Evolutionary conservation across 148 eudicot species (phyloP), one percentile per base, ranked within the genome.

Genomic region (Arbutus unedo): DNA sequence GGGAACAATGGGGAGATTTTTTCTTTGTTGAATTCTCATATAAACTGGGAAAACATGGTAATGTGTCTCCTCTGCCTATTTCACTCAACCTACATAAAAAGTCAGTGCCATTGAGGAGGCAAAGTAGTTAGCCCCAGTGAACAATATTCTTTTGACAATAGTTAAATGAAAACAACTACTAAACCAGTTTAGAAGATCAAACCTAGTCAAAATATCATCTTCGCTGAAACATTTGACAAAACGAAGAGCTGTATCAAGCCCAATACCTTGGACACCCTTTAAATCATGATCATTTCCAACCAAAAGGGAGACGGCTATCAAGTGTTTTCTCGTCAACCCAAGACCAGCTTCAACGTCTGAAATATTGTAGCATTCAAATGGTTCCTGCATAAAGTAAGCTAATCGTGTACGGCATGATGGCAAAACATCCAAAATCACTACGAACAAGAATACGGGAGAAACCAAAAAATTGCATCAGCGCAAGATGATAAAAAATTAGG

Each of bases 251-350:
- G 93, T 90, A 21, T 96, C 97, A 78, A 92, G 48, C 83, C 99
- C 99, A 84, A 96, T 87, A 79, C 99, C 97, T 83, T 84, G 92
- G 81, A 94, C 94, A 21, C 99, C 99, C 43, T 85, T 93, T 79
- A 94, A 82, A 82, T 94, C 89, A 81, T 92, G 91, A 83, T 96
- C 99, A 81, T 86, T 96, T 74, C 99, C 99, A 83, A 96, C 97
- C 83, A 96, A 87, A 85, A 96, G 94, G 83, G 97, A 90, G 79
- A 93, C 83, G 79, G 99, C 98, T 81, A 96, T 87, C 82, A 96
- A 89, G 89, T 96, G 99, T n/a, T 91, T 89, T 84, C 99, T 93
- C 88, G 87, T 89, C 79, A 96, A 80, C 19, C 99, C 97, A 78
- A 96, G 93, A 82, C 92, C 95, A 86, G 79, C 85, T 83, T 88